These are phyloP conservation scores for Ceriops zippeliana DNA, from an alignment of 345 rosid species.

Conservation along the genomic window DNA sequence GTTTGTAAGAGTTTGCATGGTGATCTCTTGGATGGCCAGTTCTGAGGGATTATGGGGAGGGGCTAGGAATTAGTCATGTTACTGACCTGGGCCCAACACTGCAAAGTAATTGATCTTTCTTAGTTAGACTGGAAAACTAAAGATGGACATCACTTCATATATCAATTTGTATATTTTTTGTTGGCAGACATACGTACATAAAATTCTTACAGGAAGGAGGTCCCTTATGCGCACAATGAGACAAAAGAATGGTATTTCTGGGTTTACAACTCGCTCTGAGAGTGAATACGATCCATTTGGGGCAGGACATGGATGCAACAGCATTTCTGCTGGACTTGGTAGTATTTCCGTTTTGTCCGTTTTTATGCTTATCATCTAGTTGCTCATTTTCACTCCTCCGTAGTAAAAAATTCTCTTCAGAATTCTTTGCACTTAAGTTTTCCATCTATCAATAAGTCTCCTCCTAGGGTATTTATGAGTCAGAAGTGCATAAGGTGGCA, in stretches of 20 bases:
- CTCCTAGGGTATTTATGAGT: background rate
- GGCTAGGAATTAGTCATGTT: background rate
- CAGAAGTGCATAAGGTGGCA: background rate
- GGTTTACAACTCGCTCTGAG: conserved; percentile 57
- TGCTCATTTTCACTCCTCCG: background rate
- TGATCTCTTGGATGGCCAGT: background rate
- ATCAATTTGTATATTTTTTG: conserved; percentile 7
- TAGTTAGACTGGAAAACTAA: background rate
- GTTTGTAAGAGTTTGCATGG: background rate
- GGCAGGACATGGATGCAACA: conserved; percentile 85
- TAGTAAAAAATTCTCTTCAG: background rate
- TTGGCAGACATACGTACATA: conserved; percentile 81
- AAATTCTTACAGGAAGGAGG: conserved; percentile 81
- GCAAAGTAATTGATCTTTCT: background rate
- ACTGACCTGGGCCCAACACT: background rate
- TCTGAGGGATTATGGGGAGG: background rate
- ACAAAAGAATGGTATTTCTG: conserved; percentile 61
- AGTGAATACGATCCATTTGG: conserved; percentile 92
- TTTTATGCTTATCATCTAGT: background rate
- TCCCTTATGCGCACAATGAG: conserved; percentile 53
- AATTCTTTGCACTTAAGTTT: background rate
- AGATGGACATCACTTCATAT: background rate
- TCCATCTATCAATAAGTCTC: background rate
- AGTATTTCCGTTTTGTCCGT: conserved; percentile 20
- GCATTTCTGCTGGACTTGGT: conserved; percentile 95